Base-by-base conservation (phyloP, 2,329 filamentous ascomycete species). In the Malbranchea zuffiana region DNA sequence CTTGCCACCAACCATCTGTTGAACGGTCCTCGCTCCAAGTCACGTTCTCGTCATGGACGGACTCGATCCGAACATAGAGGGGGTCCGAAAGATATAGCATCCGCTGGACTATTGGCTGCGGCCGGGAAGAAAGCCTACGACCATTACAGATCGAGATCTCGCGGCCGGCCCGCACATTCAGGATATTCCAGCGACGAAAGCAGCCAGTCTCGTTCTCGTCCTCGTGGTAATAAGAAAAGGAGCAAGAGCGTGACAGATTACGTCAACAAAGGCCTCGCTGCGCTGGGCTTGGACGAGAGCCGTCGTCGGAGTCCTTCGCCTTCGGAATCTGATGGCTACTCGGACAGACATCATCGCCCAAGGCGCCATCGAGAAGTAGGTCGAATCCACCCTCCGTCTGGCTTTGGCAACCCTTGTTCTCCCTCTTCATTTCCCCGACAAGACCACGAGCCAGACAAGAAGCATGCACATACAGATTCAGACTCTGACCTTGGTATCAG, bases 1-100 rank as follows among this genome's bases (percentile, higher is more conserved):
- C 72, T 95, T 30, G 75, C 88, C 20, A 82, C 84, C 29, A 93
- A 86, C 61, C 80, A 83, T 37, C 65, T 94, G 43, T 74, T 93
- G 56, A 87, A 94, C 53, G 87, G 87, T 13, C 84, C 81, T 18
- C 72, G 79, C 33, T 83, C 80, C 2, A 69, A 73, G 31, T 69
- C 30, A 16, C 37, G 37, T 12, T 36, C 37, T 12, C 41, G 33
- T 7, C 37, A 35, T 33, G 30, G 72, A 35, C 56, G 54, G 18
- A 51, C 54, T 20, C 56, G 53, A 35, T 62, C 60, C 12, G 64
- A 70, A 20, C 62, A 65, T 15, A 60, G 63, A 24, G 58, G 59
- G 34, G 62, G 30, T 3, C 23, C 64, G n/a, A 61, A 60, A 35
- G 54, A 61, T 23, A 44, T 66, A 24, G 65, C 62, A 27, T 55